A percentile compares a stretch with the other conserved stretches of the same genome.
These are phyloP conservation scores for Pichia membranifaciens DNA, from an alignment of 805 yeast genomes.

Conservation along the genomic window DNA sequence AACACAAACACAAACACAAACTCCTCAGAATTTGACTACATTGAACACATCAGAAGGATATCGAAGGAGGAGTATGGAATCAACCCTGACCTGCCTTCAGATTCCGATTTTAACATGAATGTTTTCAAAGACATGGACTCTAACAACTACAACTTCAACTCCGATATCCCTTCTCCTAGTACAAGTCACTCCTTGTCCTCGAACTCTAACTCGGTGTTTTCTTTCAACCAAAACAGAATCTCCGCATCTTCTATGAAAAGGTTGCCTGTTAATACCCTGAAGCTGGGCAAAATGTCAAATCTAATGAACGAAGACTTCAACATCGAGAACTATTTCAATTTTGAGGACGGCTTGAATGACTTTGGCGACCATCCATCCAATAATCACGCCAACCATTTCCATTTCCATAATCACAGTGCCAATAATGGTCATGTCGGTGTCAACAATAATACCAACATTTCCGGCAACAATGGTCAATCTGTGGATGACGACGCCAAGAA, in stretches of 20 bases:
- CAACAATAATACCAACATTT: not conserved
- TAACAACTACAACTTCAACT: not conserved
- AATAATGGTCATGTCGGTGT: not conserved
- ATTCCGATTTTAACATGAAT: not conserved
- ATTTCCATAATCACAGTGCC: not conserved
- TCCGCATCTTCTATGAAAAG: constrained; percentile 8
- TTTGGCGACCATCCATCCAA: constrained; percentile 12
- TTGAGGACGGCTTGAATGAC: constrained; percentile 27
- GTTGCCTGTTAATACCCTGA: constrained; percentile 9
- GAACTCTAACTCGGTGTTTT: constrained; percentile 21
- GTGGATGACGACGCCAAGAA: not conserved
- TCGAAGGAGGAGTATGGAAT: constrained; percentile 32
- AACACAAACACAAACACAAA: not conserved
- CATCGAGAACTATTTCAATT: constrained; percentile 29
- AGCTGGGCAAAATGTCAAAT: constrained; percentile 6
- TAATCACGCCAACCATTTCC: not conserved
- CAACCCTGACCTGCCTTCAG: constrained; percentile 20
- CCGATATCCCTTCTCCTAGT: constrained; percentile 20
- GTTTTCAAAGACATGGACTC: constrained; percentile 3
- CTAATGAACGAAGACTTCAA: constrained; percentile 22
- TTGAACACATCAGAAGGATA: constrained; percentile 33
- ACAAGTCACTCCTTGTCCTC: constrained; percentile 25
- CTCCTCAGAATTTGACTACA: constrained; percentile 29
- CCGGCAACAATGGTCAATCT: not conserved
- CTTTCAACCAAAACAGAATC: constrained; percentile 13